These are phyloP conservation scores for Asterella californica DNA, from an alignment of 225 moss, liverwort and hornwort species.

Conservation along the genomic window DNA sequence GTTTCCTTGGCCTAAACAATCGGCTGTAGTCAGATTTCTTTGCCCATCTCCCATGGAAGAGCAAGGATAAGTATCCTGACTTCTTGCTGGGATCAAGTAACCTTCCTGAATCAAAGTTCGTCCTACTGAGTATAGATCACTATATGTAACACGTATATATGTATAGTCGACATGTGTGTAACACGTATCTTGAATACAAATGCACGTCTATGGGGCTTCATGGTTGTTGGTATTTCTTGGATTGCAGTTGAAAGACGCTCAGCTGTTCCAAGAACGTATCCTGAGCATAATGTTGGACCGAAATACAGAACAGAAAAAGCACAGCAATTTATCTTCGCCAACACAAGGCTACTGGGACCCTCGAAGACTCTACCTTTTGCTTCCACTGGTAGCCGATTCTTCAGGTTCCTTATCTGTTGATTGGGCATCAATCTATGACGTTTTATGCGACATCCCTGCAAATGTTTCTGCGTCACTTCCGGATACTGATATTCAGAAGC, in stretches of 20 bases:
- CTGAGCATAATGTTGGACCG: constrained; percentile 60
- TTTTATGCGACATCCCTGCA: constrained; percentile 17
- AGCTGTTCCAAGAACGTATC: constrained; percentile 62
- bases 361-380: constrained; percentile 35
- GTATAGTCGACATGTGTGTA: background rate
- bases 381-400: constrained; percentile 23
- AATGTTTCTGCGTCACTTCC: background rate
- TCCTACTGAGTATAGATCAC: too few species aligned
- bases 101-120: background rate
- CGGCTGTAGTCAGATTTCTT: background rate
- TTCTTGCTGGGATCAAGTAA: background rate
- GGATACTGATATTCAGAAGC: constrained; percentile 1
- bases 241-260: constrained; percentile 70
- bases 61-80: background rate
- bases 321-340: constrained; percentile 13
- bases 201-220: background rate
- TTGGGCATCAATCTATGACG: constrained; percentile 31
- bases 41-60: background rate
- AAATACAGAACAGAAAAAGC: constrained; percentile 20
- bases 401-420: constrained; percentile 23
- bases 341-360: constrained; percentile 32
- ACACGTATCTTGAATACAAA: background rate
- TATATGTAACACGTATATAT: background rate
- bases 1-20: background rate
- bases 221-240: background rate